A percentile compares a stretch with the other conserved stretches of the same genome.
These are phyloP conservation scores for Papiliotrema laurentii DNA, from an alignment of 1,284 basidiomycete species.

Conservation along the genomic window DNA sequence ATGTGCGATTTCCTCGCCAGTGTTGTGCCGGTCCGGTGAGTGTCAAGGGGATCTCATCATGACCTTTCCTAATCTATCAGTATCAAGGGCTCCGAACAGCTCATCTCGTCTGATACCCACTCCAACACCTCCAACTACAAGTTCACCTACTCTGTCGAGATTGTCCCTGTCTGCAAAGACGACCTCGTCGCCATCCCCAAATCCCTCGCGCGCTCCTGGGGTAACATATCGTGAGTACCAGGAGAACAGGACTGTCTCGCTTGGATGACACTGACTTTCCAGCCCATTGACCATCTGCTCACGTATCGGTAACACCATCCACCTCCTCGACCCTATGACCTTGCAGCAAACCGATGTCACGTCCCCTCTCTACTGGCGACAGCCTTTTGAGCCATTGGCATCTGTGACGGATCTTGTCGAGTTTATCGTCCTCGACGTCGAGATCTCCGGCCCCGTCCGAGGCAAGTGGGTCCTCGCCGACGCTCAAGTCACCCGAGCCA, in stretches of 20 bases:
- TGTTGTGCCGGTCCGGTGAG: constrained; percentile 81
- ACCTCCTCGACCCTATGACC: constrained; percentile 84
- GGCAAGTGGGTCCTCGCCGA: constrained; percentile 85
- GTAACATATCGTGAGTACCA: constrained; percentile 68
- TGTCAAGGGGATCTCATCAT: too few species aligned
- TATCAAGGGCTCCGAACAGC: constrained; percentile 86
- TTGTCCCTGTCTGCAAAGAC: constrained; percentile 95
- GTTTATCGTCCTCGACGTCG: constrained; percentile 92
- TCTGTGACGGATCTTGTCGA: constrained; percentile 81
- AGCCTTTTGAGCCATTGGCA: constrained; percentile 79
- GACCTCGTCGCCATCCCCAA: constrained; percentile 87
- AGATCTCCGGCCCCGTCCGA: constrained; percentile 65
- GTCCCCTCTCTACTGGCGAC: constrained; percentile 81
- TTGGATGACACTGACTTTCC: background rate
- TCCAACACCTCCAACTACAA: constrained; percentile 92
- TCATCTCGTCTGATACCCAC: constrained; percentile 90
- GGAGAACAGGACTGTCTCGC: background rate
- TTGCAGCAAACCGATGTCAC: constrained; percentile 78
- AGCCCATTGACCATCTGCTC: constrained; percentile 79
- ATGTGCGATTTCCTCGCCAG: constrained; percentile 93
- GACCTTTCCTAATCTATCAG: constrained; percentile 53
- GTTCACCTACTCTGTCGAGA: constrained; percentile 96
- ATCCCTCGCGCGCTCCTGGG: constrained; percentile 73
- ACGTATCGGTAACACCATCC: constrained; percentile 86
- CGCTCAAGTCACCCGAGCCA: constrained; percentile 84